These are phyloP conservation scores for Xylaria sp. DNA, from an alignment of 2,329 filamentous ascomycete species.

Conservation along the genomic window DNA sequence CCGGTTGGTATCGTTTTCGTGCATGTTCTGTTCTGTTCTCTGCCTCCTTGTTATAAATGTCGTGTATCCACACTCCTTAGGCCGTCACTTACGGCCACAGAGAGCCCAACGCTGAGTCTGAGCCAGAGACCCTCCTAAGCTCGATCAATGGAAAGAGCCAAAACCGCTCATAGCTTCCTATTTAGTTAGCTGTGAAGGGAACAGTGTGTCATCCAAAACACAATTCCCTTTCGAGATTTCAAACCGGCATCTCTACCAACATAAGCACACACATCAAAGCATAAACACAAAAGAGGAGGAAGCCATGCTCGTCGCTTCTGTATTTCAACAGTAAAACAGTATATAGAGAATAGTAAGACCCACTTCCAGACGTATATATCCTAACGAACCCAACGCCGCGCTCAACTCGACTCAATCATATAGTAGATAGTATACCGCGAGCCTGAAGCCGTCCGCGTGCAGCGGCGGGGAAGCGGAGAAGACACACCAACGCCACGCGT, in stretches of 20 bases:
- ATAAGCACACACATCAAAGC: neutral
- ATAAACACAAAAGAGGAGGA: neutral
- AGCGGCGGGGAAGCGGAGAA: neutral
- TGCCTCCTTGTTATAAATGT: neutral
- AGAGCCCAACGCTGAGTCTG: too few species aligned
- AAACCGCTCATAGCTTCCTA: too few species aligned
- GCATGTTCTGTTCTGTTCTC: neutral
- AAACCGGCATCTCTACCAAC: neutral
- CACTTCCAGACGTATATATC: conserved; percentile 4
- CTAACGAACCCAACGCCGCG: conserved; percentile 21
- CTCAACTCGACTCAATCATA: conserved; percentile 14
- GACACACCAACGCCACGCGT: neutral
- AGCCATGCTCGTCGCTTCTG: neutral
- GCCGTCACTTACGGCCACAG: too few species aligned
- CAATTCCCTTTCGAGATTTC: neutral
- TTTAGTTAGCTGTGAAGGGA: too few species aligned
- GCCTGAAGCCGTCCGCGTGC: too few species aligned
- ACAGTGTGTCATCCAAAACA: too few species aligned
- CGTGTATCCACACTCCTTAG: too few species aligned
- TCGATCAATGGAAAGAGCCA: too few species aligned
- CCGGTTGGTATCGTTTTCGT: neutral
- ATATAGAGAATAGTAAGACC: neutral
- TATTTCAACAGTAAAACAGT: neutral
- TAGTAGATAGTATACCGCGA: neutral
- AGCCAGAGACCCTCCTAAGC: too few species aligned